Conservation (phyloP, 345 rosid species). For the Geranium brycei region DNA sequence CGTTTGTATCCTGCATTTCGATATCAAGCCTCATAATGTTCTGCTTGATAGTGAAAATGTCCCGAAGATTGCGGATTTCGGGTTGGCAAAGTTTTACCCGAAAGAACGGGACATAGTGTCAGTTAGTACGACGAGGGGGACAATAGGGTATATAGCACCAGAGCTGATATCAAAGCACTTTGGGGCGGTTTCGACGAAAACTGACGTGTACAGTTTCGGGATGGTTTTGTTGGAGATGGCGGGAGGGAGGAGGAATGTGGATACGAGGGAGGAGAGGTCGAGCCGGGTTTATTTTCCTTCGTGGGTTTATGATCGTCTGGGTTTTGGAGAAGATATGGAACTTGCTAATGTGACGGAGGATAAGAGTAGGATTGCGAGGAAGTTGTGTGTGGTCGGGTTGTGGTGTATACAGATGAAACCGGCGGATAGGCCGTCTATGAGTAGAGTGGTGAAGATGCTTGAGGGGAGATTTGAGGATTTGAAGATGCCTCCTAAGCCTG, state of each 20-base stretch:
- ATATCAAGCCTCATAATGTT: constrained; percentile 22
- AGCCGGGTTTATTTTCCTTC: background rate
- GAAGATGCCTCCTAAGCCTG: background rate
- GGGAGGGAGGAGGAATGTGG: constrained; percentile 3
- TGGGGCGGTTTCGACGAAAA: constrained; percentile 4
- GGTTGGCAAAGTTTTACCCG: constrained; percentile 12
- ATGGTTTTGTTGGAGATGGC: constrained; percentile 16
- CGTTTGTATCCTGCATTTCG: constrained; percentile 15
- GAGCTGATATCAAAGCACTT: background rate
- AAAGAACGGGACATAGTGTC: background rate
- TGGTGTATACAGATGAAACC: constrained; percentile 5
- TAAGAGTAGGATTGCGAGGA: background rate
- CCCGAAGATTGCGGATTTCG: constrained; percentile 19
- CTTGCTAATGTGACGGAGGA: background rate
- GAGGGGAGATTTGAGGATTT: background rate
- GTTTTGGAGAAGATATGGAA: background rate
- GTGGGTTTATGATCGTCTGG: constrained; percentile 4
- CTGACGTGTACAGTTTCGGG: constrained; percentile 21
- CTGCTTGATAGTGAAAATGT: constrained; percentile 10
- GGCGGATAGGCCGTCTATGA: constrained; percentile 5
- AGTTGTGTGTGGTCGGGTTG: constrained; percentile 2
- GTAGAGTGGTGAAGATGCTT: constrained; percentile 6
- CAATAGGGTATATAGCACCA: constrained; percentile 4
- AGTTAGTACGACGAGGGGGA: background rate
- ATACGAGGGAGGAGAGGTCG: background rate